Conservation (phyloP, 176 grass and related monocot genomes). For the Oryza meridionalis region DNA sequence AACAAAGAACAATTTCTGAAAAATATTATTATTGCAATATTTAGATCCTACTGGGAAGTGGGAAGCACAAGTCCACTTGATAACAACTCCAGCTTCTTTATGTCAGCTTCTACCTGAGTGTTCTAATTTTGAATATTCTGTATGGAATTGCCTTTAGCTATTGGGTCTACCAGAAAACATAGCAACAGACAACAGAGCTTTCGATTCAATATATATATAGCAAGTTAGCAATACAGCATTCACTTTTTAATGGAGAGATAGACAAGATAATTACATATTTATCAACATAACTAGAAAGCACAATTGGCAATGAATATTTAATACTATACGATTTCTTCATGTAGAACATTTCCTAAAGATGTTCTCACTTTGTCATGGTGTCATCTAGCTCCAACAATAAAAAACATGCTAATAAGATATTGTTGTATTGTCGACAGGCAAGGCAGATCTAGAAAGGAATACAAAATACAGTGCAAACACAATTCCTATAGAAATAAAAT, state of each 20-base stretch:
- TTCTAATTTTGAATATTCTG: not conserved
- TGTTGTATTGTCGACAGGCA: not conserved
- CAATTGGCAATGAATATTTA: not conserved
- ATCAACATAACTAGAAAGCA: not conserved
- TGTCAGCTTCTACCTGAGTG: not conserved
- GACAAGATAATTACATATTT: not conserved
- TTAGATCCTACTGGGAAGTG: not conserved
- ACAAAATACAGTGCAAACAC: constrained; percentile 8
- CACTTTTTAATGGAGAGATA: constrained; percentile 3
- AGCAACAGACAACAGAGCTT: constrained; percentile 1
- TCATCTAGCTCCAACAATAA: not conserved
- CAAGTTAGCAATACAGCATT: not conserved
- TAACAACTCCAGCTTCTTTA: not conserved
- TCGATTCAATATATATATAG: not conserved
- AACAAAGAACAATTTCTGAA: not conserved
- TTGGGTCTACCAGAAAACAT: constrained; percentile 4
- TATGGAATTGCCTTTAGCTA: constrained; percentile 2
- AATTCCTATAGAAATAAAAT: constrained; percentile 1
- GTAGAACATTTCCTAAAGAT: not conserved
- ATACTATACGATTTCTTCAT: constrained; percentile 8
- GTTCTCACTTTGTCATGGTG: not conserved
- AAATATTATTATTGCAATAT: not conserved
- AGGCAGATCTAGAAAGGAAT: constrained; percentile 3
- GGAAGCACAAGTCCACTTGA: not conserved
- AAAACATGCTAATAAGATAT: constrained; percentile 20